Evolutionary conservation across 2,329 filamentous ascomycete species (phyloP).

Genomic region (Claviceps arundinis): DNA sequence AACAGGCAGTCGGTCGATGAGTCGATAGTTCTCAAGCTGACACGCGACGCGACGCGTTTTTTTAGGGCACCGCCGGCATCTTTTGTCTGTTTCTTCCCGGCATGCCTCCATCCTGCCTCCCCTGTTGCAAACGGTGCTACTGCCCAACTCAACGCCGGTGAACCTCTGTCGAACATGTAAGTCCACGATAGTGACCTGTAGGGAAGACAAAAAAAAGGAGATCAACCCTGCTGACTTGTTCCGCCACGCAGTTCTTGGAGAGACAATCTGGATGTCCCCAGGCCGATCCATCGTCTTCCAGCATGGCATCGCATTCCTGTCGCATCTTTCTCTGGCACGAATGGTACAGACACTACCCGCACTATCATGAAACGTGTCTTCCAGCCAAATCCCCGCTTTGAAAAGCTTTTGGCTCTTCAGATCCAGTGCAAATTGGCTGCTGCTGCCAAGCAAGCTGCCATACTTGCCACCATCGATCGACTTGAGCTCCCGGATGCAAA

Average conservation of each 20-base stretch:
- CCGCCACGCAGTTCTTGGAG: conserved; percentile 12
- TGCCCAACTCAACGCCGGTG: neutral
- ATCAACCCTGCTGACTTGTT: neutral
- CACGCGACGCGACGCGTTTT: neutral
- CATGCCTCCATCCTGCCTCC: conserved; percentile 3
- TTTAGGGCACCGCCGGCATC: conserved; percentile 11
- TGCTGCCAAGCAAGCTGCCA: neutral
- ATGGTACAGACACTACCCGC: conserved; percentile 5
- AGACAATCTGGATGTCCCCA: conserved; percentile 9
- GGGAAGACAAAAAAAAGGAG: neutral
- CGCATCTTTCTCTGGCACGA: conserved; percentile 11
- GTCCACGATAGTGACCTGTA: neutral
- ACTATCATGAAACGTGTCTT: conserved; percentile 22
- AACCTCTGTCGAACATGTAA: conserved; percentile 1
- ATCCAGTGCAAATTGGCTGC: neutral
- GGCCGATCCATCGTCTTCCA: conserved; percentile 11
- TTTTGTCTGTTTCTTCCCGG: conserved; percentile 17
- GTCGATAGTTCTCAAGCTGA: conserved; percentile 8
- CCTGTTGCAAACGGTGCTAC: neutral
- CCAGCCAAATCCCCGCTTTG: conserved; percentile 2
- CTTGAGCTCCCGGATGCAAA: conserved; percentile 6
- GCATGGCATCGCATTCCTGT: conserved; percentile 20
- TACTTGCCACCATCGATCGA: neutral
- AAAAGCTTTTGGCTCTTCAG: neutral
- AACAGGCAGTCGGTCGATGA: neutral